Conservation (phyloP, 73 alveolate species). For the Tetrahymena borealis region DNA sequence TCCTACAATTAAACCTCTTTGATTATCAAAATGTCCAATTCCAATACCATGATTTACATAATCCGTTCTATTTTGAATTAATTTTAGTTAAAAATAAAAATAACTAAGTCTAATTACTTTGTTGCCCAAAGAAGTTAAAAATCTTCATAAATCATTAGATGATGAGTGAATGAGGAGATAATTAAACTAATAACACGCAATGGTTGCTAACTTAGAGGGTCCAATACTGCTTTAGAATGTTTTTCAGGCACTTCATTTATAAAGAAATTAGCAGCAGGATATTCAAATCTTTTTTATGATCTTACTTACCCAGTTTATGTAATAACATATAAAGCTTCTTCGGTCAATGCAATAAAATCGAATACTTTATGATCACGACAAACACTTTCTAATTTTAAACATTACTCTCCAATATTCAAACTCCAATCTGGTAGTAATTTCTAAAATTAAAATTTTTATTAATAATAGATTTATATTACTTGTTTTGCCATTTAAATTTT, state of each 20-base stretch:
- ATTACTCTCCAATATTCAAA: conserved; percentile 27
- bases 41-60: conserved; percentile 34
- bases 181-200: background rate
- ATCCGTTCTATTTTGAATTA: conserved; percentile 11
- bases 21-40: conserved; percentile 1
- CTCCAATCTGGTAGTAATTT: conserved; percentile 34
- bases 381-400: conserved; percentile 9
- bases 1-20: conserved; percentile 4
- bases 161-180: conserved; percentile 37
- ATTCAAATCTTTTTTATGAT: conserved; percentile 22
- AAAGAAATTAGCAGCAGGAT: conserved; percentile 36
- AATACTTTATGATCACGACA: background rate
- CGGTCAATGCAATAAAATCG: background rate
- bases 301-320: conserved; percentile 6
- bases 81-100: background rate
- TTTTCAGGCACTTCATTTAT: background rate
- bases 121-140: conserved; percentile 36
- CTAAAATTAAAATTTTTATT: background rate
- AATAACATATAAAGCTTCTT: conserved; percentile 9
- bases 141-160: conserved; percentile 36
- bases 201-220: background rate
- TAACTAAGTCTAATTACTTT: background rate
- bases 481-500: background rate
- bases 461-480: background rate
- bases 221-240: background rate